Percentiles rank a stretch among this genome's conserved stretches.
Conservation (phyloP, 2,329 filamentous ascomycete species). For the Fusarium buxicola region DNA sequence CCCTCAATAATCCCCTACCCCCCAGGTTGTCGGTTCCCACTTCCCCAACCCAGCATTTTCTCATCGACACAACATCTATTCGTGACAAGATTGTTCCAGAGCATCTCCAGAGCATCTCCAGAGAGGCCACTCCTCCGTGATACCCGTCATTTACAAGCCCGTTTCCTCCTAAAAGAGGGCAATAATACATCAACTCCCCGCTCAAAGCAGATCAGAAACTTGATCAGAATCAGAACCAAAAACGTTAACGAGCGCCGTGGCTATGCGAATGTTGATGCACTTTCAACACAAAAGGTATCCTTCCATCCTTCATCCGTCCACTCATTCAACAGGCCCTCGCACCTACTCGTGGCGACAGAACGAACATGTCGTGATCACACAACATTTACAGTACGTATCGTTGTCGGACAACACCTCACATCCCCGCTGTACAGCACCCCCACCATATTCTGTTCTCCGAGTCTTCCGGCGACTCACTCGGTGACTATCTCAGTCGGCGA, state of each 20-base stretch:
- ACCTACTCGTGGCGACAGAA: conserved; percentile 18
- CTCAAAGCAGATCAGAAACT: conserved; percentile 32
- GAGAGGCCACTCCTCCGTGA: neutral
- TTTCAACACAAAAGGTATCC: conserved; percentile 22
- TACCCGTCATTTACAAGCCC: conserved; percentile 10
- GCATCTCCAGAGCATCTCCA: neutral
- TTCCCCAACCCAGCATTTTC: conserved; percentile 11
- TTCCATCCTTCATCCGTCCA: conserved; percentile 1
- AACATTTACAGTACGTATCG: neutral
- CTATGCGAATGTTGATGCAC: conserved; percentile 35
- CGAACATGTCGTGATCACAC: conserved; percentile 20
- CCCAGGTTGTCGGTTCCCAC: neutral
- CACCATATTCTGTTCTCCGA: conserved; percentile 2
- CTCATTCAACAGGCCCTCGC: conserved; percentile 1
- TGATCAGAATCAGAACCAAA: conserved; percentile 26
- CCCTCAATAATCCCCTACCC: conserved; percentile 8
- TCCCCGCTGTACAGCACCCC: conserved; percentile 5
- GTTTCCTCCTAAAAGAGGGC: conserved; percentile 15
- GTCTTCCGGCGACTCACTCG: conserved; percentile 4
- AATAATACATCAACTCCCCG: conserved; percentile 30
- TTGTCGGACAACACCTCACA: neutral
- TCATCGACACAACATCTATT: conserved; percentile 9
- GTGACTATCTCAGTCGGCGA: conserved; percentile 51
- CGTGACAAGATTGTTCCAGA: neutral
- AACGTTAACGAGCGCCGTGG: conserved; percentile 43